Base-by-base conservation (phyloP, 208 protist species). In the Leishmania lainsoni region DNA sequence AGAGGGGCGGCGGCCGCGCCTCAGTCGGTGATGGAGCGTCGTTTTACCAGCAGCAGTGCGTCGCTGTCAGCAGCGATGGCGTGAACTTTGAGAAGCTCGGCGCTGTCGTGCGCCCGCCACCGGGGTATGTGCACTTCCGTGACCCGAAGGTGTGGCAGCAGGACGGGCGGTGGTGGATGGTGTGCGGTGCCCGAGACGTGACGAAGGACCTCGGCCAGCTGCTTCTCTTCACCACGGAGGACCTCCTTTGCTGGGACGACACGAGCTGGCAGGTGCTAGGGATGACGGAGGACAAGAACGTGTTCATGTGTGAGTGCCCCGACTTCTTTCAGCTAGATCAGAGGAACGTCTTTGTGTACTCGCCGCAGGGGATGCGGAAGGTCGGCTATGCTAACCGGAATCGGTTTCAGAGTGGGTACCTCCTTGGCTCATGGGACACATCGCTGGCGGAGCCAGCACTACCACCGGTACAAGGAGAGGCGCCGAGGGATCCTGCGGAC, bases 41-140 rank as follows among this genome's bases (percentile, higher is more conserved):
- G 35, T 39, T 39, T 39, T 39, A 39, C n/a, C 81, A 92, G 69
- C 80, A 88, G 51, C 89, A 92, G 84, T 92, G 89, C 76, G 81
- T 92, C 56, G 89, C 89, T 42, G 86, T 92, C 17, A 89, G 86
- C 73, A 79, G 74, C 22, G 86, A 89, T 63, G 86, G 86, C 63
- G 42, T 87, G 9, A 61, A 81, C 77, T 89, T 89, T 26, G 77
- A 80, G 86, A 89, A 89, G 83, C 61, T 66, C 5, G 86, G 86
- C 22, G 45, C 75, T 2, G 65, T 89, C 3, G 52, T 84, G 16
- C 79, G 80, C 3, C 86, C 86, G 39, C 86, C 86, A 51, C 42
- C 79, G 6, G 81, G 81, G 29, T 89, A 81, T 69, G 68, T 86
- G 16, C 86, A 89, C 83, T 87, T 83, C 63, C 82, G 86, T 9